Conservation (phyloP, 352 stramenopile species). For the Pythium sp. region DNA sequence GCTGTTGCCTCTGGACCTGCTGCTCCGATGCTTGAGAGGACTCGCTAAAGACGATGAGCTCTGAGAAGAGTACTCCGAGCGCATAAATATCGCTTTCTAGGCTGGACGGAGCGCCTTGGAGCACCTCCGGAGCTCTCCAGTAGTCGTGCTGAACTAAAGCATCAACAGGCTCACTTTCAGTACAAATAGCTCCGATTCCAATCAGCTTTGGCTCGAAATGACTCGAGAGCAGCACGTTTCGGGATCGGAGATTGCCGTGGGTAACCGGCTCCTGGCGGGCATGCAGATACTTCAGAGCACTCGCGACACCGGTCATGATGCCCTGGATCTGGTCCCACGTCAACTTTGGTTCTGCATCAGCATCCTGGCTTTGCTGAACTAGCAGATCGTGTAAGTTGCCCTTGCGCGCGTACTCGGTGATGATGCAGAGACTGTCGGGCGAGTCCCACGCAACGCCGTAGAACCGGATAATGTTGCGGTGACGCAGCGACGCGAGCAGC, state of each 20-base stretch:
- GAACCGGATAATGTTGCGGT: conserved; percentile 38
- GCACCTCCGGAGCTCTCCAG: neutral
- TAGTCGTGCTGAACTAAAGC: too few species aligned
- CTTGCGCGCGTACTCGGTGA: conserved; percentile 38
- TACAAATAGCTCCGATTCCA: neutral
- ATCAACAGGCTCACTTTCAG: too few species aligned
- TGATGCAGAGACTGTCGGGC: conserved; percentile 25
- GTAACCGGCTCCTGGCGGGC: conserved; percentile 31
- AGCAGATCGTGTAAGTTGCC: conserved; percentile 25
- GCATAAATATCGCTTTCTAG: conserved; percentile 9
- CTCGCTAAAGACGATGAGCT: conserved; percentile 6
- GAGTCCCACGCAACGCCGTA: conserved; percentile 41
- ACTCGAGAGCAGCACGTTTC: conserved; percentile 40
- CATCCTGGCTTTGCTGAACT: conserved; percentile 14
- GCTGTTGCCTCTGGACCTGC: neutral
- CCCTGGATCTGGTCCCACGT: conserved; percentile 10
- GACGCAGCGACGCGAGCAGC: conserved; percentile 36
- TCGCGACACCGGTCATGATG: conserved; percentile 47
- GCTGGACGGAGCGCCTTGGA: neutral
- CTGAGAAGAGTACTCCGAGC: conserved; percentile 7
- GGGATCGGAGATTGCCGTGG: conserved; percentile 45
- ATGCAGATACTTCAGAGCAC: conserved; percentile 64
- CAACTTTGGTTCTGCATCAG: conserved; percentile 20
- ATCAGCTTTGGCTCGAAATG: conserved; percentile 16
- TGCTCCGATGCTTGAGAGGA: neutral